Evolutionary conservation across 352 stramenopile species (phyloP), one percentile per base, ranked within the genome.

Genomic region (Phytopythium litorale): DNA sequence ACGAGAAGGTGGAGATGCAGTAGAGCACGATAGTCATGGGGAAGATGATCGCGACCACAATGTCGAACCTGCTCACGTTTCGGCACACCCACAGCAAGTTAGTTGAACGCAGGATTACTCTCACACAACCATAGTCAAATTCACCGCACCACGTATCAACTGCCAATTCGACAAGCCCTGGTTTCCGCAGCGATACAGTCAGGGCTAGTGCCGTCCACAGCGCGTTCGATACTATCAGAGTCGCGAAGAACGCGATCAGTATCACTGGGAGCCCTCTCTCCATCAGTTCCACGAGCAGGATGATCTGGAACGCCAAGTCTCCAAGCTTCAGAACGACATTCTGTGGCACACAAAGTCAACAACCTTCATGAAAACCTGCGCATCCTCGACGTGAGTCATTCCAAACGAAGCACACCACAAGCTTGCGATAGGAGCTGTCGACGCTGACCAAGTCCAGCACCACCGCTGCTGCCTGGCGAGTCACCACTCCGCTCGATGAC

Each of bases 21-120:
- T 78, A 77, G 18, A 68, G 7, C 19, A 78, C 43, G 6, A 70
- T 60, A 16, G 70, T 23, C 32, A 81, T 66, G 0, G 73, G 75
- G 32, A 72, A 84, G 6, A 65, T 56, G 21, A 81, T 58, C 0
- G 64, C 66, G 40, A 80, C 70, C 16, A 76, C 56, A 4, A 81
- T 58, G 30, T 84, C 68, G 37, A 82, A 72, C 5, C 72, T 84
- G 30, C 5, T 11, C 33, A 37, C 7, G 8, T 12, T 18, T 12
- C n/a, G n/a, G n/a, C n/a, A n/a, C n/a, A n/a, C n/a, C n/a, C n/a
- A n/a, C n/a, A 43, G 37, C 37, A 43, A 16, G 9, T 9, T 37
- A 9, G 33, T n/a, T 37, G 33, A 37, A 37, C 33, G 5, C 5
- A 37, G 33, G 33, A 9, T 37, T 37, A 37, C 5, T 11, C 33